Evolutionary conservation across 1,284 basidiomycete genomes (phyloP), one percentile per base, ranked within the genome.

Genomic region (Apiotrichum gamsii): DNA sequence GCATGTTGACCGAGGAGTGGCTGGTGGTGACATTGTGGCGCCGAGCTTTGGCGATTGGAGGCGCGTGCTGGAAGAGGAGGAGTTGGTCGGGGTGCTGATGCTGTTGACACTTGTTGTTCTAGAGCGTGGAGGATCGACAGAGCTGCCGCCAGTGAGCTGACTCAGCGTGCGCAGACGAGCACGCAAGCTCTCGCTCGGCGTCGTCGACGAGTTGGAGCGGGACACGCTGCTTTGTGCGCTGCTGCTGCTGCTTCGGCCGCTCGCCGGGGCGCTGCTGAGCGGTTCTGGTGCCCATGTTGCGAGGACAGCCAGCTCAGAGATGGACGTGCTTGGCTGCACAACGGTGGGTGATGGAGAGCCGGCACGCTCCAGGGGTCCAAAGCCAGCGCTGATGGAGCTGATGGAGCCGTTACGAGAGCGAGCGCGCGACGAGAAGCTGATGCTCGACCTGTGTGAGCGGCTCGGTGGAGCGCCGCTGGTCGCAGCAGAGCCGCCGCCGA

Each of bases 231-330:
- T 34, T 14, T 30, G 36, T n/a, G 40, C 30, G 34, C 16, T n/a
- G n/a, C n/a, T n/a, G n/a, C n/a, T n/a, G n/a, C n/a, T n/a, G n/a
- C n/a, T n/a, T n/a, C n/a, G n/a, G n/a, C n/a, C n/a, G n/a, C n/a
- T n/a, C n/a, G n/a, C n/a, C n/a, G n/a, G n/a, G n/a, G n/a, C n/a
- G n/a, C n/a, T 15, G 33, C 29, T 30, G 14, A 36, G 15, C 8
- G 51, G 47, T 21, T 53, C 47, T n/a, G 47, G 39, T 13, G 49
- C 43, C 52, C 44, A 50, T 14, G 45, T 50, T 8, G 52, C 48
- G 18, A 44, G 30, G 0, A 47, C 52, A 1, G 52, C 52, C 20
- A 54, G 42, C 41, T 54, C 52, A 15, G 45, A 47, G 20, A 54
- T 45, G 4, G 45, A 47, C n/a, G 46, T 48, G 6, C 47, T 47